Evolutionary conservation across 768 basidiomycete genomes (phyloP), one percentile per base, ranked within the genome.

Genomic region (Kwoniella dejecticola): DNA sequence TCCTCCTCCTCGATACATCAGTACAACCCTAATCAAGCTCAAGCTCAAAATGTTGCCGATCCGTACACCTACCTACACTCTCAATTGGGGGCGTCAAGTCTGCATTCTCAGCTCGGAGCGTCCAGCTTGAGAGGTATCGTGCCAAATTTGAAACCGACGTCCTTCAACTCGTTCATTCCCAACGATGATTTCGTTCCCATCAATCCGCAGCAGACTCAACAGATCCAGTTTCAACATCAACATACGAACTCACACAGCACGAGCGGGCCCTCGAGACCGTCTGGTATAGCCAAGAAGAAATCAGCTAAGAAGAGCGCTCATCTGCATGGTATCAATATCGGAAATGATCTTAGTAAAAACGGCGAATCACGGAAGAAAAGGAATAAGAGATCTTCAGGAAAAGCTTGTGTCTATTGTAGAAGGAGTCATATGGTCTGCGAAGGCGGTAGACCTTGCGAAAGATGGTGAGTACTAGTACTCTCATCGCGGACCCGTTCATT

Each of bases 371-470:
- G 62, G 47, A 66, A 61, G 66, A 74, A 74, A 62, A 60, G 67
- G 44, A 38, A 49, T 17, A 74, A 71, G 58, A 66, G 64, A 40
- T 62, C 57, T 10, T 57, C 62, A 26, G 60, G 60, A 7, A 91
- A 93, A 80, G 92, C 93, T 4, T 96, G 92, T 76, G 81, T 96
- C 42, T 96, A 94, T 79, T 96, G 92, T 80, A 84, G 91, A 75
- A 82, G 90, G 62, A 91, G 73, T 66, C 77, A 78, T 64, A 78
- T 78, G 77, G 76, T 79, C 8, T 79, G 79, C 42, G 77, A 79
- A 55, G 74, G 76, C 17, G 73, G 76, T 21, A 56, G 79, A 36
- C 93, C 93, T 15, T 96, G 94, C 78, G 89, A 92, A 71, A 86
- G 94, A 68, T 95, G 93, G 93, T 93, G 76, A 78, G 89, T n/a